Percentiles rank a stretch among this genome's conserved stretches.
Conservation (phyloP, 148 eudicot species). For the Agrostemma githago region DNA sequence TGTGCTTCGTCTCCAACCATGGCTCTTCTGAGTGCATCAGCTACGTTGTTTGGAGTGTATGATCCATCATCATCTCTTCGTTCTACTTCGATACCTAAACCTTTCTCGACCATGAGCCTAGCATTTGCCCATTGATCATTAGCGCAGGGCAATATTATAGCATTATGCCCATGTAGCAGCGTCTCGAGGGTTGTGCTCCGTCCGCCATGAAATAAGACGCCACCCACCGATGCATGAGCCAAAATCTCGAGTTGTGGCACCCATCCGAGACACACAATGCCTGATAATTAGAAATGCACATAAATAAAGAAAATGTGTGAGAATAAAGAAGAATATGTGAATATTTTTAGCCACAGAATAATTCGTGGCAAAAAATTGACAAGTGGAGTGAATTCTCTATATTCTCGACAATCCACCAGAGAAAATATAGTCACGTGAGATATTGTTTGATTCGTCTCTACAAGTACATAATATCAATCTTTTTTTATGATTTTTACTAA, state of each 20-base stretch:
- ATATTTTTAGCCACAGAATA: no score
- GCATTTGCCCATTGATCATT: conserved; percentile 38
- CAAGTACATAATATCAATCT: no score
- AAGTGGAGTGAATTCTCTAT: no score
- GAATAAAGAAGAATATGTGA: no score
- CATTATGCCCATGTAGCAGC: conserved; percentile 32
- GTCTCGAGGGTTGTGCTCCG: conserved; percentile 39
- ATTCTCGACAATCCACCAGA: no score
- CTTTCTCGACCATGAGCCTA: conserved; percentile 35
- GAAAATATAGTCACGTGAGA: no score
- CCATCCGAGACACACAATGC: conserved; percentile 33
- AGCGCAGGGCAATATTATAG: conserved; percentile 32
- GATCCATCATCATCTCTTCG: conserved; percentile 39
- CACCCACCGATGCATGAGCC: conserved; percentile 40
- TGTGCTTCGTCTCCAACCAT: conserved; percentile 36
- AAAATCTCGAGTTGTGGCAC: conserved; percentile 37
- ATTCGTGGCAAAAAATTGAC: no score
- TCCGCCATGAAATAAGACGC: conserved; percentile 35
- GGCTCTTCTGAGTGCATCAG: conserved; percentile 28
- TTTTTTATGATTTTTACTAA: no score
- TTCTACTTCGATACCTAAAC: conserved; percentile 35
- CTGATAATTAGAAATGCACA: no score
- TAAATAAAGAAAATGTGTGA: no score
- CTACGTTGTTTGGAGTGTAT: conserved; percentile 31
- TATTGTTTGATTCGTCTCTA: no score